Evolutionary conservation across 169 alveolate species (phyloP), one percentile per base, ranked within the genome.

Genomic region (Neospora caninum): DNA sequence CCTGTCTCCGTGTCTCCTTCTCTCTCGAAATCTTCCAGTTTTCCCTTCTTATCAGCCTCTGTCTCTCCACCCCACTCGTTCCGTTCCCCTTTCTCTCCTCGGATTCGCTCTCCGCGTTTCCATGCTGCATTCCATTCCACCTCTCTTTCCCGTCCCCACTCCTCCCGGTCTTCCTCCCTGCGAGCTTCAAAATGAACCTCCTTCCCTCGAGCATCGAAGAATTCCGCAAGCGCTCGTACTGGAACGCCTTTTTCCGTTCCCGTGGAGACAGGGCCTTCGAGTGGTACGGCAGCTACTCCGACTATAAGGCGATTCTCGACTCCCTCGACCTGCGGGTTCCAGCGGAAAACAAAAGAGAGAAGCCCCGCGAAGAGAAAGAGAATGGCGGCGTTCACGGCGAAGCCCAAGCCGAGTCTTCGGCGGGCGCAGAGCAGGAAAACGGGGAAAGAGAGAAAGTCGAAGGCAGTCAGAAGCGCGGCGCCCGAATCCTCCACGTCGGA

Each of bases 251-350:
- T n/a, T 73, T 73, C 42, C 45, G 84, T 13, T 73, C 84, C 42
- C 39, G 84, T 13, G 43, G 43, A 4, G 39, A 31, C 45, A 4
- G n/a, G 4, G 39, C 84, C 39, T 73, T 73, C 39, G 84, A 73
- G 84, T 73, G 84, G 84, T 73, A 73, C 42, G 84, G 84, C 22
- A 73, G 43, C 42, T 73, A 73, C 42, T 18, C 39, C 25, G 84
- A 73, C 9, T 73, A 34, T n/a, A 36, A 31, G 39, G 84, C 39
- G 84, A 73, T 73, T 22, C 42, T 73, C 25, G 84, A 73, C 84
- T 31, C 84, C 25, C 45, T 25, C 41, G 80, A 69, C 31, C 41
- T n/a, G 80, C 31, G 58, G 6, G 80, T n/a, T 69, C 31, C 80
- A 69, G 36, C 80, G 41, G 80, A 20, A 69, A 20, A 6, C n/a